Base-by-base conservation (phyloP, 257 asterid genomes). In the Cordia subcordata region DNA sequence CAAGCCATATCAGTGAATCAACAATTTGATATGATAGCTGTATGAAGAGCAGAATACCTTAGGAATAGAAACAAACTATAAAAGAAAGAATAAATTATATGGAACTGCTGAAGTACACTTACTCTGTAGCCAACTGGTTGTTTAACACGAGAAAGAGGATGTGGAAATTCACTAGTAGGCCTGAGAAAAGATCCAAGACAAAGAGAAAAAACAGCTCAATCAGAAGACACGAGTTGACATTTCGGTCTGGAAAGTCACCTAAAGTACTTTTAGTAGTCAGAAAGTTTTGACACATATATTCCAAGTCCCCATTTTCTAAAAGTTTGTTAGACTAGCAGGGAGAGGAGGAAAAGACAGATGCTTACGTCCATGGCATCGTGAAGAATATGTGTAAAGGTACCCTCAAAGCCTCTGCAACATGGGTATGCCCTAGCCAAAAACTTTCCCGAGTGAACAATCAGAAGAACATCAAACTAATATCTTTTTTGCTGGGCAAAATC, bases 341-440 rank as follows among this genome's bases (percentile, higher is more conserved):
- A 64, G 33, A 64, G 27, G 32, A 58, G 44, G 47, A 11, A 51
- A 62, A 66, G 39, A 70, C 47, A 49, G 39, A 56, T 16, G 66
- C 96, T 82, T 73, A 91, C 98, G 98, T 91, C 98, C 98, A 91
- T 17, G 98, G 98, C 98, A 91, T 91, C 55, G 98, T 91, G 68
- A 91, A 91, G 54, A 91, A 70, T 65, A 91, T 79, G 79, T 91
- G 98, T 51, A 91, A 20, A 5, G 98, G 98, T 59, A 91, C 87
- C 60, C 74, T 75, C 60, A 91, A 61, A 53, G 95, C 95, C 85
- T 87, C 95, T 22, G 98, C 89, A 57, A 91, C 94, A 79, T 91
- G 98, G 11, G 75, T 79, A 69, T 90, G 97, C 16, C 97, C 97
- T 90, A 79, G 70, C 51, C 32, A 68, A 66, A 68, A 50, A 60